These are phyloP conservation scores for Tubosaeta sp. DNA, from an alignment of 768 basidiomycete genomes.

Conservation along the genomic window DNA sequence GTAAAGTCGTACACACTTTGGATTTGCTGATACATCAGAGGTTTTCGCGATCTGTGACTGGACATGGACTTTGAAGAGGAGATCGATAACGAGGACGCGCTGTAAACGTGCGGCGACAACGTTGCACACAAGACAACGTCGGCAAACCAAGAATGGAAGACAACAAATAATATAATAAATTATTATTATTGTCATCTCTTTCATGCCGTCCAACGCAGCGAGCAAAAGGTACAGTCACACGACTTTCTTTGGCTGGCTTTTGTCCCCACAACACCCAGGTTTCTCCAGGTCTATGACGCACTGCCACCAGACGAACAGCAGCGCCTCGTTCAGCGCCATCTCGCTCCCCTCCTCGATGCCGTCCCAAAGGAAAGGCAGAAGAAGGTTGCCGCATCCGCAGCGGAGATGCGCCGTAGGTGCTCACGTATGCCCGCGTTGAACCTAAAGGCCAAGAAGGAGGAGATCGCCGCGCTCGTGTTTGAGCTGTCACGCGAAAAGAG, in stretches of 20 bases:
- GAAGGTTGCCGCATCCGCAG: slow-evolving; percentile 39
- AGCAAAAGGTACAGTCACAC: slow-evolving; percentile 13
- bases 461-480: slow-evolving; percentile 49
- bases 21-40: slow-evolving; percentile 40
- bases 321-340: slow-evolving; percentile 44
- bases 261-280: slow-evolving; percentile 28
- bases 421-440: slow-evolving; percentile 46
- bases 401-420: slow-evolving; percentile 36
- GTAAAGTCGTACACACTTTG: slow-evolving; percentile 4
- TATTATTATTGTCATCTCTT: neutral
- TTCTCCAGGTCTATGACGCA: slow-evolving; percentile 43
- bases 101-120: neutral
- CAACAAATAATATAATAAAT: slow-evolving; percentile 21
- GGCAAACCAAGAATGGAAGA: slow-evolving; percentile 53
- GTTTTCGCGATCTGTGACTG: slow-evolving; percentile 52
- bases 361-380: slow-evolving; percentile 36
- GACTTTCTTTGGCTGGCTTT: neutral
- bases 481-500: slow-evolving; percentile 55
- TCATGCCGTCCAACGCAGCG: slow-evolving; percentile 13
- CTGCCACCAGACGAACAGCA: slow-evolving; percentile 53
- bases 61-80: slow-evolving; percentile 46
- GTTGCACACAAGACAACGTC: neutral
- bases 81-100: slow-evolving; percentile 38
- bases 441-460: slow-evolving; percentile 49
- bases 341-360: slow-evolving; percentile 45